Evolutionary conservation across 2,329 filamentous ascomycete genomes (phyloP), one percentile per base, ranked within the genome.

Genomic region (Drechslerella stenobrocha): DNA sequence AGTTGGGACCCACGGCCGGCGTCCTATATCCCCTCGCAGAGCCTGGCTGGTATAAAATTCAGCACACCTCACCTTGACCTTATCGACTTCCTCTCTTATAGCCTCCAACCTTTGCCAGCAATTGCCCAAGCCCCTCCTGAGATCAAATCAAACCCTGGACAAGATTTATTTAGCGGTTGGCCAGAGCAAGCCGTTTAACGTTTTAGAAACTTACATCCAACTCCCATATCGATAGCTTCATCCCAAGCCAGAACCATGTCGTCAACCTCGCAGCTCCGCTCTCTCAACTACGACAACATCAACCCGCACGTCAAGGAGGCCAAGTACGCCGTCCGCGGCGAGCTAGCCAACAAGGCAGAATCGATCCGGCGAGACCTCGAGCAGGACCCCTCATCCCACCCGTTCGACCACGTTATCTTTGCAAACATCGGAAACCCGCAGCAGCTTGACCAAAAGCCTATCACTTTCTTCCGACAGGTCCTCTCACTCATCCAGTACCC

Each of bases 381-480:
- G 70, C 84, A 82, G 73, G 81, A 77, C 74, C 70, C 66, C 1
- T 70, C 71, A 63, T 76, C 77, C 74, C 81, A 97, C 51, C 92
- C 93, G 48, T 98, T 98, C 78, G 82, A 89, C 74, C 83, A 90
- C 66, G 87, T 98, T 77, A 92, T 98, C 79, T 91, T 89, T 70
- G 93, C 93, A 78, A 98, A 98, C 80, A 98, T 98, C 75, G 93
- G 93, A 75, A 98, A 98, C 81, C 93, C 93, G 2, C 93, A 98
- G 79, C 93, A 98, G 79, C 85, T 98, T 70, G 93, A 96, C 79
- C 93, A 98, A 82, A 95, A 97, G 82, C 93, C 93, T 74, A 92
- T 98, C 74, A 98, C 93, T 73, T 98, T 96, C 82, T 96, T 98
- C 84, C 87, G 93, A 73, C 92, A 98, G 80, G 93, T 98, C 24